Evolutionary conservation across 176 grass and related monocot species (phyloP).

Genomic region (Neostapfia colusana): DNA sequence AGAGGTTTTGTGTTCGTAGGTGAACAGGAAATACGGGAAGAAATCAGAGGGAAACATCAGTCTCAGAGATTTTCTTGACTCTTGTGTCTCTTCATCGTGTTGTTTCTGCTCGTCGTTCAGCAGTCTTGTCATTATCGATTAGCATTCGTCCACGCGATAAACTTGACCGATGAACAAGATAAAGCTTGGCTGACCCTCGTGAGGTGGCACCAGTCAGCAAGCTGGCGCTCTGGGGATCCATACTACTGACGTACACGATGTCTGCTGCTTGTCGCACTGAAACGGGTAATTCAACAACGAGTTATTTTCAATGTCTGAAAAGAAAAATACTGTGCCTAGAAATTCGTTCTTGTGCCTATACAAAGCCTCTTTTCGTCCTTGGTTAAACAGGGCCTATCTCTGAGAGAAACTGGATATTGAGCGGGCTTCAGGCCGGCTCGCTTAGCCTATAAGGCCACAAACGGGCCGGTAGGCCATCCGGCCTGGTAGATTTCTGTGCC

Average conservation of each 20-base stretch:
- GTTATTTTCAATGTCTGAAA: background rate
- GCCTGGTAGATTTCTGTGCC: background rate
- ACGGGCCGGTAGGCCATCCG: background rate
- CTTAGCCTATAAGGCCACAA: background rate
- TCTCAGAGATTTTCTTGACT: background rate
- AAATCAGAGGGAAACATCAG: conserved; percentile 42
- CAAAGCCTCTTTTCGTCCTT: background rate
- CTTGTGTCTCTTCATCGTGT: background rate
- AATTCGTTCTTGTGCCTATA: background rate
- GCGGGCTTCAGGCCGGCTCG: background rate
- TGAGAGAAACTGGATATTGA: background rate
- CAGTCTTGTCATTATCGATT: background rate
- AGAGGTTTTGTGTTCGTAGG: conserved; percentile 52
- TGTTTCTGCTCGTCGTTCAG: background rate
- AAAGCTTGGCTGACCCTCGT: background rate
- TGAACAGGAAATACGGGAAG: conserved; percentile 43
- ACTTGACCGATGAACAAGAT: background rate
- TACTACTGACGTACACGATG: background rate
- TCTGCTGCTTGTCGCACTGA: background rate
- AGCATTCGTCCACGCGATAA: background rate
- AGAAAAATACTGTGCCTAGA: background rate
- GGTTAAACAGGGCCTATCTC: background rate
- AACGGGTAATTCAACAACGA: background rate
- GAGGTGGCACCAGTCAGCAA: background rate
- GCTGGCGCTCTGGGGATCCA: too few relatives aligned